phyloP scores from a whole-genome alignment of 2,329 filamentous ascomycete genomes.

The Aspergillus persii region DNA sequence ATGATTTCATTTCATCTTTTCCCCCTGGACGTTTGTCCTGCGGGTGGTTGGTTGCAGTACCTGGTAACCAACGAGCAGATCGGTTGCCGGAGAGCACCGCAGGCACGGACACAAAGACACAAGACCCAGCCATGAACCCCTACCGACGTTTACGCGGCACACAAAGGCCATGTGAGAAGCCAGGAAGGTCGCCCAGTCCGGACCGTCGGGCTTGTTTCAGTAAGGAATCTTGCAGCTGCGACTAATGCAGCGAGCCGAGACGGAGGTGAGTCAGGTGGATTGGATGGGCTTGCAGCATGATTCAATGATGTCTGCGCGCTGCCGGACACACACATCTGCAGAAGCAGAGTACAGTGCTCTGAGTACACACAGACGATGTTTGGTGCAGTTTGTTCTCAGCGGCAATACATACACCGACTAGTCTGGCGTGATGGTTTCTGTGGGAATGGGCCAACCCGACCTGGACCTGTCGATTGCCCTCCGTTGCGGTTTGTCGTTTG shows the following conservation, averaged over 20 bases:
- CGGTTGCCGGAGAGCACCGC: too few relatives aligned
- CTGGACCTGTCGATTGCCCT: not conserved
- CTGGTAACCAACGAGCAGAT: not conserved
- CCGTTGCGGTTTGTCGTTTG: not conserved
- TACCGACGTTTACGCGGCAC: not conserved
- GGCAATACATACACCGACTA: not conserved
- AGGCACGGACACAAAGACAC: not conserved
- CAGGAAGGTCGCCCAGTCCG: constrained; percentile 1
- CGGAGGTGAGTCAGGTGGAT: not conserved
- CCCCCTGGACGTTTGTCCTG: not conserved
- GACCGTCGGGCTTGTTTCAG: not conserved
- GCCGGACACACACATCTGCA: not conserved
- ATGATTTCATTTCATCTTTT: not conserved
- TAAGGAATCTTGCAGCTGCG: not conserved
- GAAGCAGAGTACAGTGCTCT: too few relatives aligned
- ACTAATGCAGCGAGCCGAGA: constrained; percentile 1
- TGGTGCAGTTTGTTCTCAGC: not conserved
- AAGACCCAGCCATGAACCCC: not conserved
- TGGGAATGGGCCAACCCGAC: not conserved
- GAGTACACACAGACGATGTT: not conserved
- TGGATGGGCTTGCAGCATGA: not conserved
- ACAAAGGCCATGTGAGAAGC: constrained; percentile 3
- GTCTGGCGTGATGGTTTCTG: not conserved
- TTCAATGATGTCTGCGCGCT: not conserved
- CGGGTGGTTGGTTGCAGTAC: not conserved